Percentiles rank a stretch among this genome's conserved stretches.
Evolutionary conservation across 108 stramenopile species (phyloP).

Genomic region (Fragilariopsis cylindrus): DNA sequence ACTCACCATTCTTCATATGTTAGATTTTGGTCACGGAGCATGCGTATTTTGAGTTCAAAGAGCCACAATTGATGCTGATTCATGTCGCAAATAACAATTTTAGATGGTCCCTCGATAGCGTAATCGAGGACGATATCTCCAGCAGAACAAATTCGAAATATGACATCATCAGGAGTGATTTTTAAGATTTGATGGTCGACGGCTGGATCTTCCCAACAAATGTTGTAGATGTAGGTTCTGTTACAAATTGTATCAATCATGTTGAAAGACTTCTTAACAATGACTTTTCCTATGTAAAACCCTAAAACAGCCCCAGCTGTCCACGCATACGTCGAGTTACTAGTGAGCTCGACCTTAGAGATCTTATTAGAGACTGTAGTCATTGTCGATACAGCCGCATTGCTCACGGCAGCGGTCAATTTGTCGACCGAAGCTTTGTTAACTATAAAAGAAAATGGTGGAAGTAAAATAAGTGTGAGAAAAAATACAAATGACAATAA

Average conservation of each 20-base stretch:
- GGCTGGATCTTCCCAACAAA: slow-evolving; percentile 69
- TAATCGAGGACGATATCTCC: slow-evolving; percentile 65
- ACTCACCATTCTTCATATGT: slow-evolving; percentile 72
- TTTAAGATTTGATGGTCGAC: slow-evolving; percentile 59
- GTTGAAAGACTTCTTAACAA: slow-evolving; percentile 37
- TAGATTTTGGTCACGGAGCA: slow-evolving; percentile 56
- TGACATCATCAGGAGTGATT: slow-evolving; percentile 52
- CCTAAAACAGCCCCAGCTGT: slow-evolving; percentile 28
- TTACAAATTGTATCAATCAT: slow-evolving; percentile 60
- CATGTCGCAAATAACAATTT: slow-evolving; percentile 70
- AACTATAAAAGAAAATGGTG: neutral
- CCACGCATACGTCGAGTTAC: slow-evolving; percentile 4
- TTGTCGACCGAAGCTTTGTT: slow-evolving; percentile 11
- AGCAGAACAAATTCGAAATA: slow-evolving; percentile 60
- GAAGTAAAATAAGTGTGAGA: no score
- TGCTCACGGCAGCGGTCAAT: slow-evolving; percentile 7
- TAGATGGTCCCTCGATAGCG: slow-evolving; percentile 59
- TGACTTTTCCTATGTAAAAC: slow-evolving; percentile 16
- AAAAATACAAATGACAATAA: no score
- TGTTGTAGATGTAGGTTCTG: slow-evolving; percentile 70
- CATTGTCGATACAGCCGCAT: slow-evolving; percentile 3
- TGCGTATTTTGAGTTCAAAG: slow-evolving; percentile 65
- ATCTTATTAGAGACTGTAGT: slow-evolving; percentile 6
- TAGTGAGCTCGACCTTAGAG: slow-evolving; percentile 11
- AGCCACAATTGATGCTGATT: slow-evolving; percentile 63